Conservation (phyloP, 78 protist genomes). For the Planoprotostelium fungivorum region DNA sequence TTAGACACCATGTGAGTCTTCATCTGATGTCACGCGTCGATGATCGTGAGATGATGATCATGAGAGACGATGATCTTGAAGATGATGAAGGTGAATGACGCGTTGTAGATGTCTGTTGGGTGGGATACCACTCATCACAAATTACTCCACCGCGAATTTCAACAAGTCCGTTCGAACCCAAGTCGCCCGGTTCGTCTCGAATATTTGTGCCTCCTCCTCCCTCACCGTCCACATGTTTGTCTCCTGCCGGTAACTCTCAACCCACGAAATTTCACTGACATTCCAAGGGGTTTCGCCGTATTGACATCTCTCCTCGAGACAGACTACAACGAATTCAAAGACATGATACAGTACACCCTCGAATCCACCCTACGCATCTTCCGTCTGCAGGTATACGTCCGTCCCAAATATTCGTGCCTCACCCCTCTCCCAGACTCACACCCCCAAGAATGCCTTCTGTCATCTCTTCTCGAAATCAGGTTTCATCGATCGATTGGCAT, state of each 20-base stretch:
- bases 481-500: not conserved
- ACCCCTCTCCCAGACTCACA: not conserved
- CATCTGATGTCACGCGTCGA: not conserved
- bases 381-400: not conserved
- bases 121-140: not conserved
- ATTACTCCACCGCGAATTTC: not conserved
- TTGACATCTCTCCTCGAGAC: not conserved
- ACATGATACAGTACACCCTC: not conserved
- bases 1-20: not conserved
- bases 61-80: not conserved
- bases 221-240: not conserved
- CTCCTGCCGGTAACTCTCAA: not conserved
- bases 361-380: not conserved
- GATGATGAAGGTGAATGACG: not conserved
- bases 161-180: not conserved
- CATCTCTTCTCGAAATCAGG: not conserved
- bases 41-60: not conserved
- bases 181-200: not conserved
- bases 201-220: not conserved
- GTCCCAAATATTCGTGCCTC: too few relatives aligned
- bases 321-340: not conserved
- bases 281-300: not conserved
- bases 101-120: not conserved
- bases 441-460: not conserved
- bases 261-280: not conserved